A percentile compares a stretch with the other conserved stretches of the same genome.
These are phyloP conservation scores for Mycena latifolia DNA, from an alignment of 768 basidiomycete genomes.

Conservation along the genomic window DNA sequence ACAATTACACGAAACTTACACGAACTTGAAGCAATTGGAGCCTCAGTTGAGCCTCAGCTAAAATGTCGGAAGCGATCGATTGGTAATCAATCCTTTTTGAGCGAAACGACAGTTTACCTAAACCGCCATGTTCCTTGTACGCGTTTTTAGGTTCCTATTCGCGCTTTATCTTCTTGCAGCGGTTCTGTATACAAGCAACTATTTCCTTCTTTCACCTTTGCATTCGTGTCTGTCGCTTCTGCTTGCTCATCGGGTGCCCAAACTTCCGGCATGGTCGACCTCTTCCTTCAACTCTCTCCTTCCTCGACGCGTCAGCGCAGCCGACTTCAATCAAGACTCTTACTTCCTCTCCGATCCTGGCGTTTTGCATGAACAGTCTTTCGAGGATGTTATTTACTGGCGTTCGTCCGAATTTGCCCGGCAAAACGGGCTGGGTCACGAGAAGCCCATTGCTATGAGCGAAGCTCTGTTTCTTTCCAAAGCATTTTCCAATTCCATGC, in stretches of 20 bases:
- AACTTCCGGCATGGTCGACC: slow-evolving; percentile 33
- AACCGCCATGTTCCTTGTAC: slow-evolving; percentile 29
- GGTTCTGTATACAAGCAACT: slow-evolving; percentile 59
- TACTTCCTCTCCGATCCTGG: slow-evolving; percentile 30
- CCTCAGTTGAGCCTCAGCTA: too few relatives aligned
- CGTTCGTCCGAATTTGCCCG: slow-evolving; percentile 49
- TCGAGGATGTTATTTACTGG: slow-evolving; percentile 44
- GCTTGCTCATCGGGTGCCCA: slow-evolving; percentile 38
- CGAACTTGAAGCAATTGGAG: too few relatives aligned
- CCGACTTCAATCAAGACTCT: slow-evolving; percentile 17
- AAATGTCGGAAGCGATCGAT: too few relatives aligned
- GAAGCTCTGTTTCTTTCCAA: slow-evolving; percentile 74
- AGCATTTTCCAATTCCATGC: slow-evolving; percentile 76
- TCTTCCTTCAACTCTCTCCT: slow-evolving; percentile 35
- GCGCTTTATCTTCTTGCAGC: slow-evolving; percentile 52
- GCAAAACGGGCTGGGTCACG: slow-evolving; percentile 49
- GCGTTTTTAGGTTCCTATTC: slow-evolving; percentile 43
- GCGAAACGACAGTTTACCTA: not conserved
- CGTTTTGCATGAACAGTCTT: slow-evolving; percentile 13
- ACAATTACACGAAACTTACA: too few relatives aligned
- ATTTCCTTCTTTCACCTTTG: slow-evolving; percentile 50
- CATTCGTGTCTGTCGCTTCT: slow-evolving; percentile 42
- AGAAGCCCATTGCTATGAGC: slow-evolving; percentile 50
- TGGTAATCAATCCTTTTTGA: too few relatives aligned
- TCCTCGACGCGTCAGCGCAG: slow-evolving; percentile 25